Conservation (phyloP, 1,284 basidiomycete species). For the Microstroma glucosiphilum region DNA sequence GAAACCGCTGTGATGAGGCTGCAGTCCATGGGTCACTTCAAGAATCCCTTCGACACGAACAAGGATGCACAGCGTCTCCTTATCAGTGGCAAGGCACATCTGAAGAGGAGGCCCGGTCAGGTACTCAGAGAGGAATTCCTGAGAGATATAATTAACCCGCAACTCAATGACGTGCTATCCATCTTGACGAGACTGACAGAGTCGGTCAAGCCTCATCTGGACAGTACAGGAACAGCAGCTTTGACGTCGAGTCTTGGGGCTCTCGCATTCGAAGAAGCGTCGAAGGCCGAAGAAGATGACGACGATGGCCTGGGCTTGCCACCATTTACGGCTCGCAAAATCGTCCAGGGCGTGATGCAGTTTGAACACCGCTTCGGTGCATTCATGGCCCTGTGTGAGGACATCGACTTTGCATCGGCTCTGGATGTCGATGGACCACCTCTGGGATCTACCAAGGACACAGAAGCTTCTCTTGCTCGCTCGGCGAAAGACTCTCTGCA, state of each 20-base stretch:
- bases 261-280: background rate
- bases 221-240: background rate
- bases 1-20: conserved; percentile 29
- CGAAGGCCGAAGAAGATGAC: background rate
- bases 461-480: conserved; percentile 29
- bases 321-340: background rate
- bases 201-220: background rate
- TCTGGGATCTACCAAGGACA: conserved; percentile 23
- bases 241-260: background rate
- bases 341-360: background rate
- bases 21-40: conserved; percentile 20
- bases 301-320: background rate
- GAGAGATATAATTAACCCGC: conserved; percentile 1
- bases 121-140: conserved; percentile 15
- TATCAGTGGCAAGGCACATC: conserved; percentile 21
- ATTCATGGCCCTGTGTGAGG: conserved; percentile 27
- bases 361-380: conserved; percentile 18
- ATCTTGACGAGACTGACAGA: background rate
- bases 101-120: conserved; percentile 30
- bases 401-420: conserved; percentile 31
- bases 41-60: conserved; percentile 32
- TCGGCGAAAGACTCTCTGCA: conserved; percentile 24
- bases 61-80: conserved; percentile 28
- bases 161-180: conserved; percentile 8
- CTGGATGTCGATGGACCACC: conserved; percentile 37